These are phyloP conservation scores for Pseudopithomyces chartarum DNA, from an alignment of 2,329 filamentous ascomycete species.

Conservation along the genomic window DNA sequence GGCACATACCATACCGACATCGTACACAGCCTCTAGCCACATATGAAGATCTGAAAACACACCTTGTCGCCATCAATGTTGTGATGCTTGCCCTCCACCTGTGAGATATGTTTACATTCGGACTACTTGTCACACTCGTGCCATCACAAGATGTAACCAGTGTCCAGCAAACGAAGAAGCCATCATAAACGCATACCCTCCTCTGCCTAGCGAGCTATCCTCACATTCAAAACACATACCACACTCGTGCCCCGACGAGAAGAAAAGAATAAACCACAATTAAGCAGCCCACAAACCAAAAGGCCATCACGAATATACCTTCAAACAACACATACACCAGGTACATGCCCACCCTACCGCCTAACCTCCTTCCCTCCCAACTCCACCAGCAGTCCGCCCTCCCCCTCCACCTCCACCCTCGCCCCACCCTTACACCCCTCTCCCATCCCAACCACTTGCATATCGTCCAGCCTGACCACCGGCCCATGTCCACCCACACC, in stretches of 20 bases:
- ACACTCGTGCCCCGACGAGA: too few species aligned
- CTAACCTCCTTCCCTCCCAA: neutral
- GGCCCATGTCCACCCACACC: neutral
- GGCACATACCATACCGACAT: conserved; percentile 1
- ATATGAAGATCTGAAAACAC: neutral
- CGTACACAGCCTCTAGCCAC: neutral
- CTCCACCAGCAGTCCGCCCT: conserved; percentile 1
- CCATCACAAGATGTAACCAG: too few species aligned
- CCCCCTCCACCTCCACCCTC: conserved; percentile 1
- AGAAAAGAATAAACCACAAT: too few species aligned
- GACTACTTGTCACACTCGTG: too few species aligned
- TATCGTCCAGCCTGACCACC: neutral
- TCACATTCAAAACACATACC: too few species aligned
- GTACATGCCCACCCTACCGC: neutral
- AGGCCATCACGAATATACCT: too few species aligned
- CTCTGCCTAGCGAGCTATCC: too few species aligned
- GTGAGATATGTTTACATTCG: too few species aligned
- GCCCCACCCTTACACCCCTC: neutral
- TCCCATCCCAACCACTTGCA: neutral
- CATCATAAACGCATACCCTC: too few species aligned
- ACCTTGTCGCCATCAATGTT: neutral
- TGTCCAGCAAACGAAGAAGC: too few species aligned
- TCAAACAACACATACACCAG: too few species aligned
- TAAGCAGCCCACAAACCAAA: too few species aligned
- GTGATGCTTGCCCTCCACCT: neutral